Percentiles rank a stretch among this genome's conserved stretches.
Conservation (phyloP, 352 stramenopile species). For the Peronosclerospora sorghi region DNA sequence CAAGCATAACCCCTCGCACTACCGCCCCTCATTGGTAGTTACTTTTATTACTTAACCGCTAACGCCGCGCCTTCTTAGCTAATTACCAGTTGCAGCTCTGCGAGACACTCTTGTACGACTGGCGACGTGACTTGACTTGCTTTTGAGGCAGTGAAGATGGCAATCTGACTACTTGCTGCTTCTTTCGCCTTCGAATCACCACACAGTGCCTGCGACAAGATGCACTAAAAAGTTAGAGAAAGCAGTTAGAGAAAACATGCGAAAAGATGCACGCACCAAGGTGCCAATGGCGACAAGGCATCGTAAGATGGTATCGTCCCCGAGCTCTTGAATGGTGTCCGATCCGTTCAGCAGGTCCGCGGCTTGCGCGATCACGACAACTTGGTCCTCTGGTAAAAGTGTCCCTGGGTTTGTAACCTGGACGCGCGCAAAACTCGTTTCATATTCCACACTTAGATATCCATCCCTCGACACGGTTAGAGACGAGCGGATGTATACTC, state of each 20-base stretch:
- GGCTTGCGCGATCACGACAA: slow-evolving; percentile 35
- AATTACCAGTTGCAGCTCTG: slow-evolving; percentile 36
- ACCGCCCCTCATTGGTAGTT: no score
- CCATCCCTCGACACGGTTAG: slow-evolving; percentile 3
- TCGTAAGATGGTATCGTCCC: slow-evolving; percentile 68
- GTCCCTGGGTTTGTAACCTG: slow-evolving; percentile 18
- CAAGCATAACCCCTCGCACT: no score
- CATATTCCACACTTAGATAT: no score
- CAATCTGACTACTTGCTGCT: slow-evolving; percentile 32
- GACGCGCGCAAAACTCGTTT: slow-evolving; percentile 31
- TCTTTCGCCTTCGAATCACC: slow-evolving; percentile 35
- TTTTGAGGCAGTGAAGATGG: slow-evolving; percentile 46
- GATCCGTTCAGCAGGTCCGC: slow-evolving; percentile 44
- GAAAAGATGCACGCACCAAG: slow-evolving; percentile 32
- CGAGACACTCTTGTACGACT: slow-evolving; percentile 41
- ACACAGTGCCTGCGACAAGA: slow-evolving; percentile 21
- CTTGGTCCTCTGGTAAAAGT: slow-evolving; percentile 37
- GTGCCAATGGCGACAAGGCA: slow-evolving; percentile 55
- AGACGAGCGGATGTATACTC: slow-evolving; percentile 5
- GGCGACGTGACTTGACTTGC: slow-evolving; percentile 25
- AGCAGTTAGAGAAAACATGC: background rate
- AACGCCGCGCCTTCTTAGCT: background rate
- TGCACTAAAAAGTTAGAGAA: background rate
- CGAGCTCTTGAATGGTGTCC: slow-evolving; percentile 44
- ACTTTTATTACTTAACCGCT: no score